These are phyloP conservation scores for Candida rishiriensis DNA, from an alignment of 805 yeast genomes.

Conservation along the genomic window DNA sequence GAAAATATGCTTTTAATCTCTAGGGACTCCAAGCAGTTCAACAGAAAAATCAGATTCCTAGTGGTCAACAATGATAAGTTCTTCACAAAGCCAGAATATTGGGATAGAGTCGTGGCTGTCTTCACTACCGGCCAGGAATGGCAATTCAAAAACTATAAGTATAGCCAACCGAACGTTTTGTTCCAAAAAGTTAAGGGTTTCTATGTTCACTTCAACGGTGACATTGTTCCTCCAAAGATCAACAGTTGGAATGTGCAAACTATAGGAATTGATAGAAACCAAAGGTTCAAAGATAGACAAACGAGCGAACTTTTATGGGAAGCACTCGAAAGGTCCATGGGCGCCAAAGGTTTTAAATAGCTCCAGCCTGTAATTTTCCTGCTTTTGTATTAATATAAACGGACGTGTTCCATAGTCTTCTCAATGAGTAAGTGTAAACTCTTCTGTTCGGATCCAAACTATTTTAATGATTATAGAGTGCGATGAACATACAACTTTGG, in stretches of 20 bases:
- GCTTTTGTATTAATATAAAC: background rate
- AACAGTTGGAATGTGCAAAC: constrained; percentile 86
- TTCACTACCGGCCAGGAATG: constrained; percentile 96
- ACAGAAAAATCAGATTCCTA: constrained; percentile 55
- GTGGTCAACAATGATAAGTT: constrained; percentile 86
- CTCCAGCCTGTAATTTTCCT: background rate
- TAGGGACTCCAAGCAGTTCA: constrained; percentile 53
- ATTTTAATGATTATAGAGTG: too few relatives aligned
- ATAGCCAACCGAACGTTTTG: constrained; percentile 71
- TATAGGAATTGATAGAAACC: constrained; percentile 72
- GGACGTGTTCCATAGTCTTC: too few relatives aligned
- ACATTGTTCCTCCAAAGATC: constrained; percentile 68
- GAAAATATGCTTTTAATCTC: constrained; percentile 44
- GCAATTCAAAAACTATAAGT: constrained; percentile 89
- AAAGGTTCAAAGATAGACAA: constrained; percentile 85
- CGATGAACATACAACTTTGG: too few relatives aligned
- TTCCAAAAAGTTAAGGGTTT: constrained; percentile 85
- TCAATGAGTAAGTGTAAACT: too few relatives aligned
- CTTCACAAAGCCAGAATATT: constrained; percentile 90
- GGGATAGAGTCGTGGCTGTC: constrained; percentile 96
- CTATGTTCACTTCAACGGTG: constrained; percentile 71
- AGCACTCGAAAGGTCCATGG: constrained; percentile 67
- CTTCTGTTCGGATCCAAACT: too few relatives aligned
- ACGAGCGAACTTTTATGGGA: constrained; percentile 84
- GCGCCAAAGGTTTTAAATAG: constrained; percentile 54